Evolutionary conservation across 345 rosid species (phyloP).

Genomic region (Firmiana major): DNA sequence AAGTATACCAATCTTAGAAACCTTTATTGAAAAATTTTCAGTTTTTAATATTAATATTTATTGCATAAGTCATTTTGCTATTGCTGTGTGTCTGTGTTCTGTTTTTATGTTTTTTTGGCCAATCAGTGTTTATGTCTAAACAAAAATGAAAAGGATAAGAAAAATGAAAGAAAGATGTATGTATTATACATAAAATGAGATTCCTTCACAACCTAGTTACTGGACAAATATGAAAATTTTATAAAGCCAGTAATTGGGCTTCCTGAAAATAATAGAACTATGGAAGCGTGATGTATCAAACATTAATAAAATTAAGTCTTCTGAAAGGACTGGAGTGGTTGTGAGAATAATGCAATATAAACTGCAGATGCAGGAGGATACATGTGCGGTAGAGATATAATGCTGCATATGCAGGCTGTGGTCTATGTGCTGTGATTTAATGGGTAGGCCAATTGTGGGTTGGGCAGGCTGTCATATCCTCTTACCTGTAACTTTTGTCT

Average conservation of each 20-base stretch:
- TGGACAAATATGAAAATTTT: not conserved
- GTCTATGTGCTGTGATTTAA: not conserved
- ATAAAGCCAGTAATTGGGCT: not conserved
- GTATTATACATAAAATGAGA: not conserved
- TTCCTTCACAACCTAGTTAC: not conserved
- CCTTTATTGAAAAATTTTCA: not conserved
- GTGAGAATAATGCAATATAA: not conserved
- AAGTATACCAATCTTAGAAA: not conserved
- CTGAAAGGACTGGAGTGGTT: not conserved
- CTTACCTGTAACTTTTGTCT: not conserved
- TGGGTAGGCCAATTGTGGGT: conserved; percentile 1
- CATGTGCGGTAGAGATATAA: not conserved
- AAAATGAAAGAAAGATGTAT: not conserved
- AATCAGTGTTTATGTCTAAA: not conserved
- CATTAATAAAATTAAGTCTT: not conserved
- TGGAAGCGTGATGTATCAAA: not conserved
- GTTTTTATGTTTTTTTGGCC: not conserved
- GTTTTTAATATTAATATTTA: not conserved
- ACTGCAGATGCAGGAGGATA: not conserved
- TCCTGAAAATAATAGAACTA: not conserved
- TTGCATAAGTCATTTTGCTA: not conserved
- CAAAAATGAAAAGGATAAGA: not conserved
- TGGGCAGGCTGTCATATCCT: not conserved
- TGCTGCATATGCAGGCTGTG: not conserved
- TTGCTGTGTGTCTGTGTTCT: not conserved